Base-by-base conservation (phyloP, 768 basidiomycete species). In the Fomitopsis pulvina region DNA sequence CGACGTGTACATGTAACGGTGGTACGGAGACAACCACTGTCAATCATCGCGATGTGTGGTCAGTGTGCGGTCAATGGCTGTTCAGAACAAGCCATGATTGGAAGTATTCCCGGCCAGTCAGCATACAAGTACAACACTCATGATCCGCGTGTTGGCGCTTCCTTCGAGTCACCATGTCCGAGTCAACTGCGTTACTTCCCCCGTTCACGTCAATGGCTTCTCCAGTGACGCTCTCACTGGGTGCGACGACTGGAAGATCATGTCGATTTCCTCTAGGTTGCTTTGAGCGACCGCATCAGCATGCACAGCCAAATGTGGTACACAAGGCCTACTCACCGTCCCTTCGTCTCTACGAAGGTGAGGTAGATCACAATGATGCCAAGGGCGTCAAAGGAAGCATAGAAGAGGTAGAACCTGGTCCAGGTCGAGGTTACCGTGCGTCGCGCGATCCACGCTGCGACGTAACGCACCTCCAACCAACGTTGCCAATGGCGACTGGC, bases 291-390 rank as follows among this genome's bases (percentile, higher is more conserved):
- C 24, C 41, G 14, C n/a, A 18, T 37, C 34, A 37, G 34, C 14
- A 34, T 34, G 7, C 41, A 21, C 20, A 22, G 21, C 16, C 8
- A 7, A 21, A 22, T 41, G 7, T 22, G 4, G 18, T 22, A 21
- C 24, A 16, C 8, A 22, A 21, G 4, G 5, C 8, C 21, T 6
- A 40, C 47, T 28, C 40, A 85, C 40, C 76, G 73, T 73, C 79
- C 81, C 72, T 72, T 81, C 1, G 83, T 85, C 59, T 86, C 83
- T n/a, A 85, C 73, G 42, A 85, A 68, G 59, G 70, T 83, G 18
- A 66, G 50, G 18, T 74, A 63, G 10, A 86, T 68, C 59, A 85
- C 85, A 18, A 73, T 54, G 5, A 85, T 66, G 54, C 85, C 83
- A 44, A 84, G 59, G 16, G 74, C 65, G 26, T 85, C 71, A 79